Conservation (phyloP, 192 early-diverging fungal genomes). For the Physocladia obscura region DNA sequence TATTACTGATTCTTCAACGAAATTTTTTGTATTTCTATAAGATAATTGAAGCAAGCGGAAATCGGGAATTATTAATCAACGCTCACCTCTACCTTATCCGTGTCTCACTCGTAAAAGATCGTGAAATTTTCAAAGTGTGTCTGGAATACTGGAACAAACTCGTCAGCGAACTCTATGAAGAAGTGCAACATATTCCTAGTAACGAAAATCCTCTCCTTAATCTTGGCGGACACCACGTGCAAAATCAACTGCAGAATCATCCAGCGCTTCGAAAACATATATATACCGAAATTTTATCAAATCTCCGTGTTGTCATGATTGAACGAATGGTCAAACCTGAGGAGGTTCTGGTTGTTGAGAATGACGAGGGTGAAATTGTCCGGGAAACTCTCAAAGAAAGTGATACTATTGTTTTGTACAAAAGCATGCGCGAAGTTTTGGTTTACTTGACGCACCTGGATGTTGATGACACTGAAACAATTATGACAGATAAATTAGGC, state of each 20-base stretch:
- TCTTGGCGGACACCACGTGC: slow-evolving; percentile 30
- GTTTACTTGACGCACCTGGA: slow-evolving; percentile 98
- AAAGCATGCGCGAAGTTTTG: slow-evolving; percentile 94
- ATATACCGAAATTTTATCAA: slow-evolving; percentile 82
- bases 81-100: slow-evolving; percentile 90
- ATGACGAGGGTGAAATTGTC: slow-evolving; percentile 99
- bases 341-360: slow-evolving; percentile 95
- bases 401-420: slow-evolving; percentile 97
- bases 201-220: slow-evolving; percentile 61
- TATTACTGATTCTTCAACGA: no score
- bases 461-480: slow-evolving; percentile 86
- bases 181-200: slow-evolving; percentile 61
- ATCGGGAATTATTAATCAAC: slow-evolving; percentile 44
- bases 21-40: neutral
- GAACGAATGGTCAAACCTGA: slow-evolving; percentile 98
- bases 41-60: slow-evolving; percentile 35
- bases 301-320: slow-evolving; percentile 94
- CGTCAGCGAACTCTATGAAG: slow-evolving; percentile 88
- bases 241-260: slow-evolving; percentile 32
- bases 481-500: slow-evolving; percentile 91
- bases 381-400: slow-evolving; percentile 95
- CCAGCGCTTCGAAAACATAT: slow-evolving; percentile 67
- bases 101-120: slow-evolving; percentile 89
- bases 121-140: slow-evolving; percentile 97
- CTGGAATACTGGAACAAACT: slow-evolving; percentile 97